phyloP scores from a whole-genome alignment of 1,139 yeast genomes.

The Chernovozyma aurita region DNA sequence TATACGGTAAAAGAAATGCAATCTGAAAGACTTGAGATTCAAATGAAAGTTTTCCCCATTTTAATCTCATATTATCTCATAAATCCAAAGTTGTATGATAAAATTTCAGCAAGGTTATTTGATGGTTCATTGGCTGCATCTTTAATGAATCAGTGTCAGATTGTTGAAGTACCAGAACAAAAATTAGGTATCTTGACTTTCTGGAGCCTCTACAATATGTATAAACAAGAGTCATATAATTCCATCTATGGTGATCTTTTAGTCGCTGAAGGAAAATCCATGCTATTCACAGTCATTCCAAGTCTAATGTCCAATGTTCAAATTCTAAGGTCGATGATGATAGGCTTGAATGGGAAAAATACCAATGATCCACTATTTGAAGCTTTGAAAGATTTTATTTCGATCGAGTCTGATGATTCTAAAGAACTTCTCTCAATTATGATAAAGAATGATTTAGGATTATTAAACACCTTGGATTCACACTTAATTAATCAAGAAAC shows the following conservation, averaged over 20 bases:
- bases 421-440: slow-evolving; percentile 3
- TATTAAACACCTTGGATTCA: slow-evolving; percentile 1
- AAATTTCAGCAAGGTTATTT: not conserved
- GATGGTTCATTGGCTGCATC: not conserved
- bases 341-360: not conserved
- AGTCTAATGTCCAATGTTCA: not conserved
- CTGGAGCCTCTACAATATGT: not conserved
- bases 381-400: not conserved
- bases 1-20: slow-evolving; percentile 3
- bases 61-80: slow-evolving; percentile 1
- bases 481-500: not conserved
- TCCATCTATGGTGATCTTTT: not conserved
- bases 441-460: slow-evolving; percentile 1
- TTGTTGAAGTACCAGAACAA: not conserved
- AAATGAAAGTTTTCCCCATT: slow-evolving; percentile 1
- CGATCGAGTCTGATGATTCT: not conserved
- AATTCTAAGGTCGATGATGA: not conserved
- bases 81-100: not conserved
- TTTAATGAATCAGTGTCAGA: slow-evolving; percentile 2
- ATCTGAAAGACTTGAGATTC: slow-evolving; percentile 1
- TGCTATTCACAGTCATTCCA: slow-evolving; percentile 2
- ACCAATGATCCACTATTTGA: slow-evolving; percentile 1
- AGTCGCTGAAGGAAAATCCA: not conserved
- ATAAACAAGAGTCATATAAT: not conserved
- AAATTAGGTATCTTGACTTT: slow-evolving; percentile 4